Conservation (phyloP, 768 basidiomycete genomes). For the Gyrodon lividus region DNA sequence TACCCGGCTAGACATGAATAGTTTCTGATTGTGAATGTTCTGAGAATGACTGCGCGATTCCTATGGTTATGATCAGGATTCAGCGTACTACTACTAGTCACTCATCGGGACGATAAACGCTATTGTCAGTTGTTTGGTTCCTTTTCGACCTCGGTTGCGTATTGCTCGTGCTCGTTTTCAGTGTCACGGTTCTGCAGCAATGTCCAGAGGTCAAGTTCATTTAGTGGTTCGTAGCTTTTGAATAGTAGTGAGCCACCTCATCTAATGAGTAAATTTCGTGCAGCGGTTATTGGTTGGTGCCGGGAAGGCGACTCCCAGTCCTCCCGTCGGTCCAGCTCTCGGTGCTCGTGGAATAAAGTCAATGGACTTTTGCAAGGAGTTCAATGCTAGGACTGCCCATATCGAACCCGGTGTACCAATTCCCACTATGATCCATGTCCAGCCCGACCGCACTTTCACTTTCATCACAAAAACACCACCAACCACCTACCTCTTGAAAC, state of each 20-base stretch:
- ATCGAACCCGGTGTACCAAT: conserved; percentile 81
- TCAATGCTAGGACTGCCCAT: conserved; percentile 95
- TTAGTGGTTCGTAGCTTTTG: conserved; percentile 59
- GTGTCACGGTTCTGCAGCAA: conserved; percentile 27
- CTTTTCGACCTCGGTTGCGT: not conserved
- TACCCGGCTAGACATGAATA: not conserved
- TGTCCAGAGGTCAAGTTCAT: conserved; percentile 76
- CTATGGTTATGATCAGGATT: not conserved
- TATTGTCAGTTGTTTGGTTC: conserved; percentile 25
- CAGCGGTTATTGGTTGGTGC: conserved; percentile 87
- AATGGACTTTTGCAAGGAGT: conserved; percentile 99
- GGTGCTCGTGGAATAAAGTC: conserved; percentile 98
- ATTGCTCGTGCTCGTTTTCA: not conserved
- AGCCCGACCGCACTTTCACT: conserved; percentile 92
- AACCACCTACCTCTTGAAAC: conserved; percentile 86
- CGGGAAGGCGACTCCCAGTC: conserved; percentile 93
- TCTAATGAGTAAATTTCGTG: conserved; percentile 14
- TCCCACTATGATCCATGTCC: conserved; percentile 90
- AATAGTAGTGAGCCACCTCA: conserved; percentile 5
- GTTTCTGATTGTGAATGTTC: not conserved
- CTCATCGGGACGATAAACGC: not conserved
- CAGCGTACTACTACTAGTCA: no score
- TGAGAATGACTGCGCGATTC: not conserved
- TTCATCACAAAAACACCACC: conserved; percentile 93
- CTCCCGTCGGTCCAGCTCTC: conserved; percentile 94